Base-by-base conservation (phyloP, 805 yeast genomes). In the Starmerella bacillaris region DNA sequence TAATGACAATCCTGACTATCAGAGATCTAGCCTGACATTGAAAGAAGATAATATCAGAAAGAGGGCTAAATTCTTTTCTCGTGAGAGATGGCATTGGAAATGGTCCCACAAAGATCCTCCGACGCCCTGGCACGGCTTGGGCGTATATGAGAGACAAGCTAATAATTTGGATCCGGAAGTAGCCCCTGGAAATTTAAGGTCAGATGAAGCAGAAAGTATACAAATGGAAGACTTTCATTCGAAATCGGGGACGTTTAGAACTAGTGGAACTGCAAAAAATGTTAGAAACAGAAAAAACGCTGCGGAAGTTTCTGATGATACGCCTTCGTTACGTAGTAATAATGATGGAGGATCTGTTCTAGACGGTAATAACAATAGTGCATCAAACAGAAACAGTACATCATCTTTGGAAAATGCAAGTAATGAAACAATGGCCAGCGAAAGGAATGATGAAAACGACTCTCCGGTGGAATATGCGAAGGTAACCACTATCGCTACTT, bases 391-490 rank as follows among this genome's bases (percentile, higher is more conserved):
- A n/a, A n/a, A n/a, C n/a, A n/a, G n/a, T n/a, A n/a, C n/a, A n/a
- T n/a, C n/a, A n/a, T n/a, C n/a, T n/a, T n/a, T n/a, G n/a, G 24
- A 12, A 22, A 12, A 22, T 12, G 14, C 29, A 7, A 26, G 29
- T 18, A 5, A 6, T 26, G 29, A 15, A 15, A 26, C 29, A 11
- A 11, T 26, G 29, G 29, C 29, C 6, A 26, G 29, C 29, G 29
- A 6, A 7, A 26, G 16, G 14, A 18, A 6, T 14, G 12, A 7
- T 7, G 29, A 26, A 7, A n/a, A 22, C 12, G 14, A 15, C 8
- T 26, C n/a, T 18, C 48, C 56, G 11, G 60, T 70, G 19, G 94
- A 89, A 49, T 89, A 89, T 54, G 96, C 89, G 1, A 78, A 74
- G 52, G 76, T 68, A 42, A 69, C 89, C 5, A 68, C 70, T 32